Conservation (phyloP, 208 protist genomes). For the Acanthamoeba sp. region DNA sequence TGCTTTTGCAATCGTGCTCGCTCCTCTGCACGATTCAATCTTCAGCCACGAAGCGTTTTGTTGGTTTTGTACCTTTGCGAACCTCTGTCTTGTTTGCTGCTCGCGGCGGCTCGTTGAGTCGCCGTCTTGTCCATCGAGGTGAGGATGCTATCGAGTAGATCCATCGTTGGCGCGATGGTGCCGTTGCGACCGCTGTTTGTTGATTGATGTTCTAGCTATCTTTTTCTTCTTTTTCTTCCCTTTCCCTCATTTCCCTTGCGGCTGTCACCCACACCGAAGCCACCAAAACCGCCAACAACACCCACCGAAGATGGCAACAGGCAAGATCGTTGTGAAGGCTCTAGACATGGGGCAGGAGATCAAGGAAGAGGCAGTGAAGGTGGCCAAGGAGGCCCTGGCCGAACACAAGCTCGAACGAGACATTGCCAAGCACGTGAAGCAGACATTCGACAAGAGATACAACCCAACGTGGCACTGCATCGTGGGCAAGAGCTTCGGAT, state of each 20-base stretch:
- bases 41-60: not conserved
- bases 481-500: conserved; percentile 99
- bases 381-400: conserved; percentile 97
- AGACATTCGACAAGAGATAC: conserved; percentile 99
- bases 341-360: conserved; percentile 97
- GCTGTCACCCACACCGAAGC: too few relatives aligned
- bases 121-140: conserved; percentile 65
- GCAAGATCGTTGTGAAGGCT: conserved; percentile 92
- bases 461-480: conserved; percentile 99
- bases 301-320: conserved; percentile 8
- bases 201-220: not conserved
- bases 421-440: conserved; percentile 99
- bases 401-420: conserved; percentile 99
- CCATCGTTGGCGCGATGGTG: not conserved
- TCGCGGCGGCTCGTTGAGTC: not conserved
- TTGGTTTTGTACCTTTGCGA: not conserved
- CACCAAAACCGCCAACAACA: not conserved
- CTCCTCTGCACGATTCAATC: not conserved
- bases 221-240: not conserved
- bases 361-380: conserved; percentile 99
- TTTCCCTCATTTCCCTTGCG: too few relatives aligned
- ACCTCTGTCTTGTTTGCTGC: conserved; percentile 45
- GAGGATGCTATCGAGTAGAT: conserved; percentile 59
- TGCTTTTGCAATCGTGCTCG: conserved; percentile 12
- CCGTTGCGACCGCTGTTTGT: not conserved